Evolutionary conservation across 2,329 filamentous ascomycete genomes (phyloP).

Genomic region (Pochonia chlamydosporia): DNA sequence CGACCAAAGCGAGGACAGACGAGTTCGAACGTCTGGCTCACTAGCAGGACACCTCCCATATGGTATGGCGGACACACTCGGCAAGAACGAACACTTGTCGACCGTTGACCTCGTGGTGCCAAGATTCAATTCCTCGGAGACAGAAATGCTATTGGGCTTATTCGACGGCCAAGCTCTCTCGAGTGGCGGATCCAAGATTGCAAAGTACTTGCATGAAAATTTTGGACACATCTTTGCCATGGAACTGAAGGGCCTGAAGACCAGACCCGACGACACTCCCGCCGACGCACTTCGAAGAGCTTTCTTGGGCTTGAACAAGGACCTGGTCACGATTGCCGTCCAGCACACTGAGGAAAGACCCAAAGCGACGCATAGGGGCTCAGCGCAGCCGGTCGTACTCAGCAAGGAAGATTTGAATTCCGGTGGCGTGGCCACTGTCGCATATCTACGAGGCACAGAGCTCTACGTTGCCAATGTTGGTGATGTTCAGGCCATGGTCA

Average conservation of each 20-base stretch:
- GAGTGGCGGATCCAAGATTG: slow-evolving; percentile 87
- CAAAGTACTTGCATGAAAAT: slow-evolving; percentile 94
- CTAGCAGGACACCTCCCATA: slow-evolving; percentile 86
- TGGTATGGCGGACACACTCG: slow-evolving; percentile 94
- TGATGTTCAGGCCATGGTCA: slow-evolving; percentile 91
- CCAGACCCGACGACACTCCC: slow-evolving; percentile 64
- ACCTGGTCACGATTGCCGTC: slow-evolving; percentile 78
- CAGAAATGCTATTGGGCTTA: slow-evolving; percentile 86
- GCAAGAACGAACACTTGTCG: slow-evolving; percentile 88
- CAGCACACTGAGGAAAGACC: slow-evolving; percentile 73
- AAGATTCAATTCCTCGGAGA: slow-evolving; percentile 81
- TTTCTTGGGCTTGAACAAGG: slow-evolving; percentile 88
- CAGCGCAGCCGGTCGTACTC: slow-evolving; percentile 67
- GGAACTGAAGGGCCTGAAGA: slow-evolving; percentile 71
- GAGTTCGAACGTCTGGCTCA: slow-evolving; percentile 95
- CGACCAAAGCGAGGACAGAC: slow-evolving; percentile 89
- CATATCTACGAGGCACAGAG: slow-evolving; percentile 85
- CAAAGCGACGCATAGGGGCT: slow-evolving; percentile 61
- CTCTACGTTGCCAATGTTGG: slow-evolving; percentile 94
- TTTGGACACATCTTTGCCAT: slow-evolving; percentile 79
- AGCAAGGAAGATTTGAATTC: slow-evolving; percentile 85
- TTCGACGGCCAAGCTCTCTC: slow-evolving; percentile 92
- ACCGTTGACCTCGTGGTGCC: slow-evolving; percentile 95
- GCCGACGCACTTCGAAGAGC: slow-evolving; percentile 78
- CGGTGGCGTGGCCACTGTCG: slow-evolving; percentile 84